Evolutionary conservation across 306 rosid species (phyloP), one percentile per base, ranked within the genome.

Genomic region (Albizia julibrissin): DNA sequence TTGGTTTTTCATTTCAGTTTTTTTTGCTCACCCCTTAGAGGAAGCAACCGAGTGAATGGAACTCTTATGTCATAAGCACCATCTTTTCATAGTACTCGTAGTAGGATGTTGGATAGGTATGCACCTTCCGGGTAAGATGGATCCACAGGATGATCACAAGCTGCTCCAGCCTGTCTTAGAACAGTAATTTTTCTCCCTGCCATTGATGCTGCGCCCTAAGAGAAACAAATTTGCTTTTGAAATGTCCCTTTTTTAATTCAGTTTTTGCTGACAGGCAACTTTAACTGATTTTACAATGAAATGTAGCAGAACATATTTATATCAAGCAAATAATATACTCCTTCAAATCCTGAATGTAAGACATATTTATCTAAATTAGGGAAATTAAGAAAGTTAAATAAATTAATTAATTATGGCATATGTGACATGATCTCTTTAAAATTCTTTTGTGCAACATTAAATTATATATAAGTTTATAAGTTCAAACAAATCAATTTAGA

Each of bases 101-200:
- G 85, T 5, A 95, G 89, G 70, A 91, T 52, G 75, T 89, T 95
- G 31, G 98, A 87, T 34, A 93, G 92, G 81, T 93, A 93, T 68
- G 89, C 84, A 52, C 99, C 99, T 90, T 95, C 98, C 1, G 93
- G 96, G 75, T 95, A 93, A 61, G 97, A 83, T 68, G 99, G 95
- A 62, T 95, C 97, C 27, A 89, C 75, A 42, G 92, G 94, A 86
- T 93, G 98, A 83, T 95, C 98, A 67, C 92, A 85, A 33, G 95
- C 98, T 3, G 98, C 93, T 76, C 95, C 93, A 8, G 93, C 91
- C 42, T 91, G 89, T 81, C 95, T 83, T 50, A 91, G 79, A 67
- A 95, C 80, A 0, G 95, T 93, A 64, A 91, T 82, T 80, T 83
- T 91, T 87, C 94, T 93, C 56, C 91, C 91, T 2, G 95, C 95